These are phyloP conservation scores for Candida montana DNA, from an alignment of 805 yeast genomes.

Conservation along the genomic window DNA sequence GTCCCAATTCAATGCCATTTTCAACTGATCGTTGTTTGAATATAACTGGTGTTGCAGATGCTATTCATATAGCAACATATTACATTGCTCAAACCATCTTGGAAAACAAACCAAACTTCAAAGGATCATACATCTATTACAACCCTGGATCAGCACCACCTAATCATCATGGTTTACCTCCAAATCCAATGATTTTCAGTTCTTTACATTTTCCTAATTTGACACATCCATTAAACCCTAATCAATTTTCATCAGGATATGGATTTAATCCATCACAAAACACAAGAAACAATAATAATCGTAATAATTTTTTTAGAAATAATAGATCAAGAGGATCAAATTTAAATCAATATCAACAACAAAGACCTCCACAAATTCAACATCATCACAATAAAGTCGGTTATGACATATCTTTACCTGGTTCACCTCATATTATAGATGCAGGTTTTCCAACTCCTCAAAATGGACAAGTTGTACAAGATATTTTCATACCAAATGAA, in stretches of 20 bases:
- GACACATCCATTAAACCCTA: constrained; percentile 6
- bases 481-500: constrained; percentile 67
- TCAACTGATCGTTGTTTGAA: constrained; percentile 73
- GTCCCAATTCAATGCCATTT: constrained; percentile 62
- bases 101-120: constrained; percentile 48
- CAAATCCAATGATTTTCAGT: constrained; percentile 11
- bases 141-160: constrained; percentile 37
- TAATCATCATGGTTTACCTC: constrained; percentile 11
- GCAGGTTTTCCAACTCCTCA: not conserved
- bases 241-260: constrained; percentile 4
- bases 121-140: constrained; percentile 49
- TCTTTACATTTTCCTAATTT: constrained; percentile 8
- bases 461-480: constrained; percentile 49
- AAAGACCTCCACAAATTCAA: not conserved
- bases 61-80: constrained; percentile 78
- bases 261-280: constrained; percentile 3
- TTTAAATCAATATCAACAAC: constrained; percentile 2
- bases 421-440: not conserved
- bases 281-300: not conserved
- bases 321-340: not conserved
- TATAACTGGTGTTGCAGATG: constrained; percentile 77
- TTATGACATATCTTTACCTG: constrained; percentile 1
- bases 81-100: constrained; percentile 64
- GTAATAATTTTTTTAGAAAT: not conserved
- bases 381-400: not conserved